Evolutionary conservation across 306 rosid species (phyloP), one percentile per base, ranked within the genome.

Genomic region (Castanea crenata): DNA sequence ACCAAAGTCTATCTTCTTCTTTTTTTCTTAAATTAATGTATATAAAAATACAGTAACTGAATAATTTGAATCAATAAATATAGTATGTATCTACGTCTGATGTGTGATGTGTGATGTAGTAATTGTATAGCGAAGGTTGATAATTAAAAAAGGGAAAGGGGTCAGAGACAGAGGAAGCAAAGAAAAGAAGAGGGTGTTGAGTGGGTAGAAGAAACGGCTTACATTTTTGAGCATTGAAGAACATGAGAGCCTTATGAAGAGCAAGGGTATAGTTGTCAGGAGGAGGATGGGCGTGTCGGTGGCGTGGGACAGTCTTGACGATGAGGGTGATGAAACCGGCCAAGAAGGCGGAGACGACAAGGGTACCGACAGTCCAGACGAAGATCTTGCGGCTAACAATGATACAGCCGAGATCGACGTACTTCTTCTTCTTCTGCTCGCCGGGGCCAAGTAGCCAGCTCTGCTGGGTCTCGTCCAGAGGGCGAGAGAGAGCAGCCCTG

Each of bases 381-480:
- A 93, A 96, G 91, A 96, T 88, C 91, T 96, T 91, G 27, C 99
- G 98, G 79, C 97, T 90, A 31, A 96, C 99, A 58, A 93, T 93
- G 86, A 96, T 86, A 85, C 98, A 96, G 0, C 99, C 99, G 1
- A 96, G 97, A 87, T 96, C 99, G 1, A 96, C 97, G 62, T 93
- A 93, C 89, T 90, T 96, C 92, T 96, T 96, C 96, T 96, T 93
- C 97, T 96, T 96, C 87, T 96, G 94, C 78, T 93, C 99, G 1
- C 89, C 88, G 1, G 99, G 99, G 0, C 97, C 98, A 6, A 96
- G 86, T 1, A 96, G 83, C 99, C 99, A 96, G 78, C 99, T 96
- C 83, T 96, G 98, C 83, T 96, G 99, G 5, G 99, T 96, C 87
- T 96, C 99, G 15, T 96, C 99, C 7, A 96, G 69, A 0, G 97